phyloP scores from a whole-genome alignment of 2,329 filamentous ascomycete species.

The Arthrobotrys sinensis region DNA sequence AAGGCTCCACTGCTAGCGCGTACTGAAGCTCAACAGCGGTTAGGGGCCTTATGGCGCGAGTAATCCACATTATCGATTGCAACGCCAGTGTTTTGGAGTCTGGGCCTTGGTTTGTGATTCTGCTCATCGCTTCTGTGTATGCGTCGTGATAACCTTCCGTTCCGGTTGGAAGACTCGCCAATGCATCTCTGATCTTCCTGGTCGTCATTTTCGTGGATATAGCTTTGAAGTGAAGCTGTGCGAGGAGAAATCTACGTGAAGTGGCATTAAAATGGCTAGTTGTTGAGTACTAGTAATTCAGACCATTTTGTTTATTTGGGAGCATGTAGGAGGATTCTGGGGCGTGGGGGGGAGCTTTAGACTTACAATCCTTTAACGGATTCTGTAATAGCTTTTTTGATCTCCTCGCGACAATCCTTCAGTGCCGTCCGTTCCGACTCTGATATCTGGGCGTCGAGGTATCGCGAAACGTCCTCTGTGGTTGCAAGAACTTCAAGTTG shows the following conservation, averaged over 20 bases:
- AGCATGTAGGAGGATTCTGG: too few species aligned
- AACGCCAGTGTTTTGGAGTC: neutral
- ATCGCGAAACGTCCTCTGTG: neutral
- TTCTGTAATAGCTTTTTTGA: neutral
- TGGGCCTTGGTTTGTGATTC: neutral
- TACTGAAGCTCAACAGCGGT: constrained; percentile 1
- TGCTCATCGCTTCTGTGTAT: neutral
- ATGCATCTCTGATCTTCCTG: neutral
- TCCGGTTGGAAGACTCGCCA: constrained; percentile 19
- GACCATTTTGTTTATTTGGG: too few species aligned
- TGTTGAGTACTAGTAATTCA: too few species aligned
- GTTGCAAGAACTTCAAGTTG: neutral
- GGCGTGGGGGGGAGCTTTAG: neutral
- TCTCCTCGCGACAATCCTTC: neutral
- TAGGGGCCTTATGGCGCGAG: neutral
- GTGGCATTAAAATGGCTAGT: too few species aligned
- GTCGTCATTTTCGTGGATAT: neutral
- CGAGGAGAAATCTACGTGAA: constrained; percentile 8
- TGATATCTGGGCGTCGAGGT: constrained; percentile 5
- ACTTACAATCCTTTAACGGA: neutral
- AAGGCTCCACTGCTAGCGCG: constrained; percentile 9
- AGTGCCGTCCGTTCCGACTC: neutral
- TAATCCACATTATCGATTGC: constrained; percentile 3
- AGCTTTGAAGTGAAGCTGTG: constrained; percentile 7
- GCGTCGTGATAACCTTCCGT: neutral